Evolutionary conservation across 2,329 filamentous ascomycete genomes (phyloP), one percentile per base, ranked within the genome.

Genomic region (Herpotrichia juniperi): DNA sequence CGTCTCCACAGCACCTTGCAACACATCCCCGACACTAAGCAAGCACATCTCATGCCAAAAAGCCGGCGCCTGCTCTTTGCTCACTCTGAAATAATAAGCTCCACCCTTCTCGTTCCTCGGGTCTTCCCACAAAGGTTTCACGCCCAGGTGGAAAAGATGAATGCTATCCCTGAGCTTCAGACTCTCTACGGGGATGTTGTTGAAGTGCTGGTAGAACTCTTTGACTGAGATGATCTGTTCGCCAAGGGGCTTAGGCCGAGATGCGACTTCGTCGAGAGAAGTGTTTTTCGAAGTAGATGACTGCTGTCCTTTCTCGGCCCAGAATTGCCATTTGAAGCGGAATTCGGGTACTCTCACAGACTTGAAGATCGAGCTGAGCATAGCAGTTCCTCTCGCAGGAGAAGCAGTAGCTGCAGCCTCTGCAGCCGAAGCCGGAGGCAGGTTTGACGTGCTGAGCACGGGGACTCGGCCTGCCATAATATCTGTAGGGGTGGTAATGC

Each of bases 71-170:
- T 83, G 82, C 56, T 80, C 81, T 79, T 96, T 96, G 58, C 88
- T 87, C 39, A 97, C 88, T 45, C 93, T 87, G 76, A 97, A 96
- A 19, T 91, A 96, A 91, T 91, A 97, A 71, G 89, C 89, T 44
- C 93, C 93, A 46, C 93, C 93, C 56, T 87, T 82, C 53, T 88
- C 80, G 75, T 97, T 97, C 65, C 94, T 87, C 34, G 90, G 85
- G 71, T 97, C 93, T 76, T 93, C 90, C 82, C 92, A 90, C 37
- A 92, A 84, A 17, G 88, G 90, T 78, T 90, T 89, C 74, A 93
- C 89, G 62, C 90, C 86, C 62, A 87, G 81, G 84, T 90, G 91
- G 77, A 90, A 91, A 72, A 93, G 87, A 77, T 93, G 89, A 24
- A 90, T 89, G 42, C 69, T 75, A 65, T 82, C 79, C 14, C 89